A percentile compares a stretch with the other conserved stretches of the same genome.
Evolutionary conservation across 2,329 filamentous ascomycete species (phyloP).

Genomic region (Fusarium temperatum): DNA sequence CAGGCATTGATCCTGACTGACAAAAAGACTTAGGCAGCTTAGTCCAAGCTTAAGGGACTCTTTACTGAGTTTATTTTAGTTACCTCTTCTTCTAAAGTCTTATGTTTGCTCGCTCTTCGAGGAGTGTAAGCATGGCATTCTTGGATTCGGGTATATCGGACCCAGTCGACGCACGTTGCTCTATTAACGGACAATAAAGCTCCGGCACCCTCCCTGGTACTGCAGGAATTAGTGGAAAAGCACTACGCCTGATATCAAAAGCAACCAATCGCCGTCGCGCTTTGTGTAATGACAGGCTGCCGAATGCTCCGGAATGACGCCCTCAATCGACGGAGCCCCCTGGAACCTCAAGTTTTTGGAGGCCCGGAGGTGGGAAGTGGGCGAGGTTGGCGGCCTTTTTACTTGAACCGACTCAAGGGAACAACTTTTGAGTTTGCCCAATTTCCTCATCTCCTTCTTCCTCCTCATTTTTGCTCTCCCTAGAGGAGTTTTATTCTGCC

Average conservation of each 20-base stretch:
- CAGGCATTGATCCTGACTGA: too few relatives aligned
- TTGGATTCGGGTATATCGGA: slow-evolving; percentile 23
- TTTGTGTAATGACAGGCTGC: slow-evolving; percentile 28
- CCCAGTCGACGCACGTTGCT: slow-evolving; percentile 13
- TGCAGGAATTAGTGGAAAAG: slow-evolving; percentile 10
- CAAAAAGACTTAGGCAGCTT: too few relatives aligned
- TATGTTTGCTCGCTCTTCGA: too few relatives aligned
- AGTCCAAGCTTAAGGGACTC: too few relatives aligned
- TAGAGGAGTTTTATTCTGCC: slow-evolving; percentile 12
- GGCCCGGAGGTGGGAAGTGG: neutral
- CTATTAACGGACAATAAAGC: slow-evolving; percentile 30
- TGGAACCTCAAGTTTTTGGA: slow-evolving; percentile 2
- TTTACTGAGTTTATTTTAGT: too few relatives aligned
- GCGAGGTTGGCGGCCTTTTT: neutral
- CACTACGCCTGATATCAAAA: neutral
- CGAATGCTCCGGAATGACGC: slow-evolving; percentile 36
- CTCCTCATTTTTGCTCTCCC: neutral
- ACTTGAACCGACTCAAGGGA: slow-evolving; percentile 12
- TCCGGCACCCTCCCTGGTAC: slow-evolving; percentile 2
- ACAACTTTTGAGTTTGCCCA: slow-evolving; percentile 10
- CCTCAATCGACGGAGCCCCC: slow-evolving; percentile 11
- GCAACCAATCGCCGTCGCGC: slow-evolving; percentile 6
- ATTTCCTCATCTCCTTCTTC: neutral
- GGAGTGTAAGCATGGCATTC: slow-evolving; percentile 5
- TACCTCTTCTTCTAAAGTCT: too few relatives aligned